Percentiles rank a stretch among this genome's conserved stretches.
These are phyloP conservation scores for Lepidium didymum DNA, from an alignment of 345 rosid species.

Conservation along the genomic window DNA sequence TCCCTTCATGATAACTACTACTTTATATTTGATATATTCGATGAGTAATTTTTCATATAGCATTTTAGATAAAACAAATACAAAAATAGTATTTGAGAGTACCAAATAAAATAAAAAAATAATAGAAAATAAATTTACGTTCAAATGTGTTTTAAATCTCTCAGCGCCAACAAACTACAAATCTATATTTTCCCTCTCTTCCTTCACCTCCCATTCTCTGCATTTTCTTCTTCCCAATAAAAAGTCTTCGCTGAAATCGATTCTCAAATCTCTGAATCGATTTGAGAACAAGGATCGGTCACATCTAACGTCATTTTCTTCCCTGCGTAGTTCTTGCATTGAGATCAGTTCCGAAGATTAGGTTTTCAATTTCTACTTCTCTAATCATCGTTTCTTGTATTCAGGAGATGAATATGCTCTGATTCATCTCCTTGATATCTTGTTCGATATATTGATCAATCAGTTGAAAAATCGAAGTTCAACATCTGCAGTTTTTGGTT, in stretches of 20 bases:
- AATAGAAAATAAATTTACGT: background rate
- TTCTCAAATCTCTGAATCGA: background rate
- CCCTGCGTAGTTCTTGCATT: background rate
- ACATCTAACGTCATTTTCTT: background rate
- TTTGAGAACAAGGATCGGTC: background rate
- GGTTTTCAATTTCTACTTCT: background rate
- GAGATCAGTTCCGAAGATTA: background rate
- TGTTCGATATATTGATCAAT: background rate
- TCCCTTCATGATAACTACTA: too few species aligned
- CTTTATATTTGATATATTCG: too few species aligned
- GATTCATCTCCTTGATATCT: too few species aligned
- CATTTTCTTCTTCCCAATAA: background rate
- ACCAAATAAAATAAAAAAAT: too few species aligned
- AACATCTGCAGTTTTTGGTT: background rate
- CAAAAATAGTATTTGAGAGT: too few species aligned
- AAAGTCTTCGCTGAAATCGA: background rate
- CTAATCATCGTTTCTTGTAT: too few species aligned
- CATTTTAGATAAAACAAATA: too few species aligned
- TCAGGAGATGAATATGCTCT: too few species aligned
- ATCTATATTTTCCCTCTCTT: background rate
- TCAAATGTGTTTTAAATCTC: background rate
- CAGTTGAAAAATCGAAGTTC: background rate
- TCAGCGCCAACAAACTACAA: slow-evolving; percentile 5
- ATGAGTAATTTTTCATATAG: too few species aligned
- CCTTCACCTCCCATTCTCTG: slow-evolving; percentile 2